These are phyloP conservation scores for Mycena amicta DNA, from an alignment of 768 basidiomycete species.

Conservation along the genomic window DNA sequence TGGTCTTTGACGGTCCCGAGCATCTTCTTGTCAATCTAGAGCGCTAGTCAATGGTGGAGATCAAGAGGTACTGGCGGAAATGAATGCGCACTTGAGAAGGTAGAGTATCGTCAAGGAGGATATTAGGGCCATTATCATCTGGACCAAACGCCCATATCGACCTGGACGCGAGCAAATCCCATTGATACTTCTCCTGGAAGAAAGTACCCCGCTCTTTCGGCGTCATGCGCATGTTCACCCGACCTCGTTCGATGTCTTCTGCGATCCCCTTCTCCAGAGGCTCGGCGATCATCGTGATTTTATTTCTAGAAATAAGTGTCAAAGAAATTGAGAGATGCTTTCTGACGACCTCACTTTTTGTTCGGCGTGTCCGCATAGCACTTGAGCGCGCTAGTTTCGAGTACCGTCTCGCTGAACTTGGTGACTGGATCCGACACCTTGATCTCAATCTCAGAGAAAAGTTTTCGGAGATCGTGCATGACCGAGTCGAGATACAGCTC, in stretches of 20 bases:
- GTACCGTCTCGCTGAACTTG: slow-evolving; percentile 96
- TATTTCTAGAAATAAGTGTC: slow-evolving; percentile 66
- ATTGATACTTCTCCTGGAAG: slow-evolving; percentile 96
- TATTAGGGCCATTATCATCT: slow-evolving; percentile 92
- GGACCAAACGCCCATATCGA: slow-evolving; percentile 99
- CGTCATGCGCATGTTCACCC: slow-evolving; percentile 92
- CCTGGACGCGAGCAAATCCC: slow-evolving; percentile 95
- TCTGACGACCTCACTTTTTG: slow-evolving; percentile 82
- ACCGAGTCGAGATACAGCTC: slow-evolving; percentile 96
- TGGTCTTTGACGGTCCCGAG: slow-evolving; percentile 89
- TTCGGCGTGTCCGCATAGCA: slow-evolving; percentile 99
- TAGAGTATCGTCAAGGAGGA: slow-evolving; percentile 92
- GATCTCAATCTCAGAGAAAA: slow-evolving; percentile 99
- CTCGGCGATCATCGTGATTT: slow-evolving; percentile 98
- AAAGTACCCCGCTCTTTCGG: slow-evolving; percentile 93
- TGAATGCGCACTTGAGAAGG: slow-evolving; percentile 75
- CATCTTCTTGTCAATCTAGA: slow-evolving; percentile 95
- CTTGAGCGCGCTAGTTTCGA: slow-evolving; percentile 96
- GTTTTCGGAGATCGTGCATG: slow-evolving; percentile 88
- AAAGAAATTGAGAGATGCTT: neutral
- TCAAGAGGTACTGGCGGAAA: slow-evolving; percentile 3
- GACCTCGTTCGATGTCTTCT: slow-evolving; percentile 93
- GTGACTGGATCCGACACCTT: slow-evolving; percentile 99
- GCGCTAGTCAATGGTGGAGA: slow-evolving; percentile 3
- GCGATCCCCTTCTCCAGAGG: slow-evolving; percentile 94